Conservation (phyloP, 768 basidiomycete genomes). For the Tylopilus sp. region DNA sequence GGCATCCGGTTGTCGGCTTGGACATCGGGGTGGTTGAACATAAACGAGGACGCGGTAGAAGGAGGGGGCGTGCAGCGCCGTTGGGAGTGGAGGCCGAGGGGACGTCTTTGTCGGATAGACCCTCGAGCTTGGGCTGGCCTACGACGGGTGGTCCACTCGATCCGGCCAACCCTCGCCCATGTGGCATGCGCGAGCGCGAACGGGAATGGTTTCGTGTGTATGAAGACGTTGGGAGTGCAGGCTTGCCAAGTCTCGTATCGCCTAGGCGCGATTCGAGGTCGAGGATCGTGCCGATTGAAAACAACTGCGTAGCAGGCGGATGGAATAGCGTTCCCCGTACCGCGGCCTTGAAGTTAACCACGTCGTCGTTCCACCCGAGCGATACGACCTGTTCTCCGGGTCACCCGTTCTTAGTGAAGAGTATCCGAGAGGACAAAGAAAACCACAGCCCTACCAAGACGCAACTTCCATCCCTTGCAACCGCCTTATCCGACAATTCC, state of each 20-base stretch:
- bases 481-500: conserved; percentile 18
- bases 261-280: not conserved
- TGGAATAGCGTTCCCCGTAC: not conserved
- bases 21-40: not conserved
- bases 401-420: not conserved
- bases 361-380: not conserved
- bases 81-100: not conserved
- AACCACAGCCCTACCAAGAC: not conserved
- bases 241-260: not conserved
- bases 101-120: no score
- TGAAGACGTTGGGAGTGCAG: not conserved
- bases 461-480: conserved; percentile 15
- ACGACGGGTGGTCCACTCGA: conserved; percentile 28
- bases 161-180: conserved; percentile 16
- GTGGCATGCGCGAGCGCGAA: conserved; percentile 5
- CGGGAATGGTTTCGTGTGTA: not conserved
- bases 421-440: not conserved
- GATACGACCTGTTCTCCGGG: not conserved
- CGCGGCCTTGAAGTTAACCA: not conserved
- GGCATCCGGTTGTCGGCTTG: conserved; percentile 24
- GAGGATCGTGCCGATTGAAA: not conserved
- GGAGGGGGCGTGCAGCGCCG: not conserved
- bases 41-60: not conserved
- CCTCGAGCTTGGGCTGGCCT: conserved; percentile 14
- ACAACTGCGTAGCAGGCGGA: not conserved